Evolutionary conservation across 768 basidiomycete species (phyloP), one percentile per base, ranked within the genome.

Genomic region (Dioszegia crocea): DNA sequence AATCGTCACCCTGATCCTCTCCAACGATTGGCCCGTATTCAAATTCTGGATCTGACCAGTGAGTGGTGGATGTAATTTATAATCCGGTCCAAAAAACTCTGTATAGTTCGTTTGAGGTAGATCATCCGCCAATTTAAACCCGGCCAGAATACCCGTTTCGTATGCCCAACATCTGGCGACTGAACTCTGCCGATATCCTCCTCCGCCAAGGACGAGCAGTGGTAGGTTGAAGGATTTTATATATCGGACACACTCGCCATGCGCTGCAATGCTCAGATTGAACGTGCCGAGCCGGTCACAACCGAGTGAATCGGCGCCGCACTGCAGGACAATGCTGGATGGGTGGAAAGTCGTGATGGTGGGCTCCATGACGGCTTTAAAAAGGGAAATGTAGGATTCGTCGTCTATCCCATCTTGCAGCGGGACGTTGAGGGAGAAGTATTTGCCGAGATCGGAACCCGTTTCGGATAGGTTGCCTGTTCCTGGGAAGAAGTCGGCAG

Each of bases 101-200:
- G 96, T 89, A 78, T 97, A 99, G 1, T 89, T 84, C 0, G 91
- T 97, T 23, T 80, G 79, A 0, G 94, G 94, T 9, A 99, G 85
- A 59, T 88, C 86, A 78, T 94, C 87, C 0, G 91, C 87, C 27
- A 99, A 83, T 9, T 71, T 62, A 0, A 86, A 84, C 16, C 89
- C 91, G 45, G 96, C 86, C 8, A 94, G 84, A 0, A 98, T 88
- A 12, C 90, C 86, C 0, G 96, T 99, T 77, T 99, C 94, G 80
- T 99, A 94, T 31, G 94, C 87, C 94, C 94, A 99, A 74, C 94
- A 99, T n/a, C 94, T 85, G 45, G 89, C 88, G 64, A 99, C 96
- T 73, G 94, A 94, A 72, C 91, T 89, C 76, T 97, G 89, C 4
- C 91, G 92, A 78, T 99, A 99, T 0, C 94, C 94, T 3, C 94